Evolutionary conservation across 148 eudicot species (phyloP), one percentile per base, ranked within the genome.

Genomic region (Chenopodium formosanum): DNA sequence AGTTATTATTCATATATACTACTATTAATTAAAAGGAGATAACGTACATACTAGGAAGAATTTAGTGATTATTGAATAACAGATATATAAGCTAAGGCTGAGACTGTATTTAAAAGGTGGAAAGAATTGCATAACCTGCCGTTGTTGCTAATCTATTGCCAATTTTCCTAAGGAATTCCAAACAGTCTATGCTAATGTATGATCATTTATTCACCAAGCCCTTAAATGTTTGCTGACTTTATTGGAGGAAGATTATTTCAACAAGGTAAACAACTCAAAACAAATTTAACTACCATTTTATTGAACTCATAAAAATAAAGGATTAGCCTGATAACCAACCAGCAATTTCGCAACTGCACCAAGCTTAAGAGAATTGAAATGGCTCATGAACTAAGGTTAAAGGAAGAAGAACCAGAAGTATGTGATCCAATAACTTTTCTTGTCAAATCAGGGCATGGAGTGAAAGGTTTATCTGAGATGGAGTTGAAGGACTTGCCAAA

Each of bases 381-480:
- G 84, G 69, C 63, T 69, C 80, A 82, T 37, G 70, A 78, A 72
- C 50, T 70, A 29, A 77, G 14, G 44, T 76, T 76, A 9, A 77
- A 62, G 76, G 70, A 70, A 12, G 66, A 70, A 40, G 56, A 50
- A 53, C 11, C 83, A 74, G 75, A 78, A 76, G n/a, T 70, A 20
- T 29, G 17, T 20, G 74, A 85, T 13, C 44, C 86, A 27, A 79
- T 50, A 47, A 46, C 82, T 25, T 88, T 74, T 56, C 85, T 88
- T 9, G 83, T 85, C 0, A 74, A 85, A 31, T 53, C 74, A 67
- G 90, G 90, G 0, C 69, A 88, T 67, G 92, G 90, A 10, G 90
- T 90, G 19, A 90, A 90, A 77, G 92, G 90, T 62, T 78, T 90
- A 44, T 72, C 88, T 22, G 92, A 90, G 7, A 76, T 72, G 72